These are phyloP conservation scores for Botrytis medusae DNA, from an alignment of 2,329 filamentous ascomycete species.

Conservation along the genomic window DNA sequence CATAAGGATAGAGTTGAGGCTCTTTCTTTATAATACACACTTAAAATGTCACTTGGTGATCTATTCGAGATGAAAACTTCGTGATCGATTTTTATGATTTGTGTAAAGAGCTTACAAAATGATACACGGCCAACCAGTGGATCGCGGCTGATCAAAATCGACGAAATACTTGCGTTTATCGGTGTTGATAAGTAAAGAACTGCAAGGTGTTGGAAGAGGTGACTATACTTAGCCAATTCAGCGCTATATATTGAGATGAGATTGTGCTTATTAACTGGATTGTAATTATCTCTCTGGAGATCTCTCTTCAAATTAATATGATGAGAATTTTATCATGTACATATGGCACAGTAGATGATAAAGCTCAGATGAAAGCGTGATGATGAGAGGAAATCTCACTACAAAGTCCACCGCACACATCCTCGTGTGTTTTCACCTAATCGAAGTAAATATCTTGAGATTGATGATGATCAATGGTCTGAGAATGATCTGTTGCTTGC, in stretches of 20 bases:
- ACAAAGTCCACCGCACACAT: too few relatives aligned
- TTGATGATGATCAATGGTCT: neutral
- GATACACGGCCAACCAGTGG: fast-evolving
- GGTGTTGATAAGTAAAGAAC: neutral
- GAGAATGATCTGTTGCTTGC: fast-evolving
- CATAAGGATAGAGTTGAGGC: neutral
- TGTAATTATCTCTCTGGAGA: fast-evolving
- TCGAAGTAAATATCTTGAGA: fast-evolving
- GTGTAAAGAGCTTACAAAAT: fast-evolving
- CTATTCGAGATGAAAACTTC: neutral
- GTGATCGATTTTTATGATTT: neutral
- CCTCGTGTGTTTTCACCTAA: neutral
- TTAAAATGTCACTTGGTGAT: neutral
- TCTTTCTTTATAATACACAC: neutral
- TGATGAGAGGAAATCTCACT: neutral
- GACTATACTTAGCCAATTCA: too few relatives aligned
- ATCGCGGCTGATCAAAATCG: neutral
- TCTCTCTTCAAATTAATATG: neutral
- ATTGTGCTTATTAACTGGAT: neutral
- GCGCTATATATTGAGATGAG: too few relatives aligned
- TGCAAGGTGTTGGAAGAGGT: neutral
- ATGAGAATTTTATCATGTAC: too few relatives aligned
- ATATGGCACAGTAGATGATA: too few relatives aligned
- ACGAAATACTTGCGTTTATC: neutral
- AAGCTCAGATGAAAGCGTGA: neutral